A percentile compares a stretch with the other conserved stretches of the same genome.
Evolutionary conservation across 148 eudicot genomes (phyloP).

Genomic region (Fagopyrum esculentum): DNA sequence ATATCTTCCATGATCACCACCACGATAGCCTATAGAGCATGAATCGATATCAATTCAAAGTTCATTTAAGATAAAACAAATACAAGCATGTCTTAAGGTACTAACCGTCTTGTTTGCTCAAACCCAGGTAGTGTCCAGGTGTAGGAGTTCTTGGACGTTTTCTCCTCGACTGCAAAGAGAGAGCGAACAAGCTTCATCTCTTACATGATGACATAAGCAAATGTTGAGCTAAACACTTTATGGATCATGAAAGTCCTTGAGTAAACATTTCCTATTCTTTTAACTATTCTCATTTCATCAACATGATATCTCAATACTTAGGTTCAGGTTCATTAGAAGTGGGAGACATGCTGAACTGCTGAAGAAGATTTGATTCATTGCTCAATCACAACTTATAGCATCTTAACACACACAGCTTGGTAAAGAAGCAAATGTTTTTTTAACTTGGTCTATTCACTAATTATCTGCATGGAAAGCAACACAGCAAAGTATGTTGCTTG

Average conservation of each 20-base stretch:
- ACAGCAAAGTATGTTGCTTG: constrained; percentile 13
- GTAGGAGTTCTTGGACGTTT: constrained; percentile 98
- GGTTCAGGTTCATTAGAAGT: not conserved
- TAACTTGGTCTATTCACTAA: not conserved
- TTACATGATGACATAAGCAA: not conserved
- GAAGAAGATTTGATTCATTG: not conserved
- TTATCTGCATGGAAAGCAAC: not conserved
- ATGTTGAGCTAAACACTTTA: not conserved
- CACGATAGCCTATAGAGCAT: constrained; percentile 43
- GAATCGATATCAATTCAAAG: not conserved
- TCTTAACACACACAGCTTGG: not conserved
- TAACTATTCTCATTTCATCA: not conserved
- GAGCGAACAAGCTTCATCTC: not conserved
- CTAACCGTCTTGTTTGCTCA: constrained; percentile 38
- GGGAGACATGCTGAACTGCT: not conserved
- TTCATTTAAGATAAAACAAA: not conserved
- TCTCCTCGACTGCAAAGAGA: constrained; percentile 80
- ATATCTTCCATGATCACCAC: constrained; percentile 37
- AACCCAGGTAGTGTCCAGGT: constrained; percentile 93
- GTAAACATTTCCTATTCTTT: not conserved
- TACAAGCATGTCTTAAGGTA: not conserved
- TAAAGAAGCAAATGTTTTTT: not conserved
- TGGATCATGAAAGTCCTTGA: not conserved
- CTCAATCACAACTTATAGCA: not conserved
- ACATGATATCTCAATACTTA: not conserved